Evolutionary conservation across 2,329 filamentous ascomycete genomes (phyloP), one percentile per base, ranked within the genome.

Genomic region (Arthrobotrys sinensis): DNA sequence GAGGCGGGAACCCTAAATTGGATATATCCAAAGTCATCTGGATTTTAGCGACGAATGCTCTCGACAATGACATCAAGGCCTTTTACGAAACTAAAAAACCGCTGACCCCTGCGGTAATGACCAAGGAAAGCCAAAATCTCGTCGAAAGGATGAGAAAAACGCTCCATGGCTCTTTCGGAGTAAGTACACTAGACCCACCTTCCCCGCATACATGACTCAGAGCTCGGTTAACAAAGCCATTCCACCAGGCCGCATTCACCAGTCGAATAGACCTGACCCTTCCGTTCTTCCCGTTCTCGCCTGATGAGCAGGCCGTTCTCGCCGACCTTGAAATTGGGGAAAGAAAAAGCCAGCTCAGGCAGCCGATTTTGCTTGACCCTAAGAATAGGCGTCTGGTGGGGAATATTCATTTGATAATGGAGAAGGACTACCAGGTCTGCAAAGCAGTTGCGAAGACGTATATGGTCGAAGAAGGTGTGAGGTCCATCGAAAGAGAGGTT

Each of bases 41-140:
- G 85, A 86, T 88, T 4, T 76, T 88, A 0, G 86, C 85, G 0
- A 87, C 86, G 0, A 87, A 87, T 62, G 82, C 83, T 8, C 81
- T 85, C 1, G 85, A 87, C 60, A 62, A 81, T 0, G 81, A 63
- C 0, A 87, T 88, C 34, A 82, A 83, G 4, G 66, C 81, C 0
- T 87, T 86, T 69, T 87, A 84, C 72, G 78, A 82, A 11, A 66
- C 80, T 11, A 68, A 85, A 32, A 45, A 62, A 81, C 1, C 69
- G 80, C n/a, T 50, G 45, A 2, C 71, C 82, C n/a, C 80, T 80
- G 0, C 77, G 80, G 2, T 70, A 80, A 4, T 75, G 80, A 12
- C 63, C 79, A 11, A 66, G 80, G 11, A 60, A 82, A 24, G 53
- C 79, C 45, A 67, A 76, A 7, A 78, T 84, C 7, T 71, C 80